phyloP scores from a whole-genome alignment of 108 stramenopile genomes.

The Asterionellopsis glacialis region DNA sequence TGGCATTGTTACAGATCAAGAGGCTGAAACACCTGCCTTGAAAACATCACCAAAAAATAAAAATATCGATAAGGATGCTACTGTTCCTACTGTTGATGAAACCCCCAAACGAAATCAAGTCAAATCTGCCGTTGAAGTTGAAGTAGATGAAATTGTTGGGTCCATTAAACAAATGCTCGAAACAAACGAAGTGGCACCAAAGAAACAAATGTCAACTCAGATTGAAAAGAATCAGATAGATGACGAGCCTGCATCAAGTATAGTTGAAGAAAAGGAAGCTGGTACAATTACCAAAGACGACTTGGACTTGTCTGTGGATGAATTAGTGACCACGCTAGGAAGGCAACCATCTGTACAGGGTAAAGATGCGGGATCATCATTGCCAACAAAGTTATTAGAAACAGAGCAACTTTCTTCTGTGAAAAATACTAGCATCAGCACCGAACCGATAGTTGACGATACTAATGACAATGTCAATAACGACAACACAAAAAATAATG shows the following conservation, averaged over 20 bases:
- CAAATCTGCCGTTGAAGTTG: not conserved
- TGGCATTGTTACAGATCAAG: not conserved
- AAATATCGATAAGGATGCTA: not conserved
- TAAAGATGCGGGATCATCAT: not conserved
- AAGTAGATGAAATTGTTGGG: constrained; percentile 3
- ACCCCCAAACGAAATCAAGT: not conserved
- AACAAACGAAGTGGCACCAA: not conserved
- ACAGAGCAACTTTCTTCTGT: not conserved
- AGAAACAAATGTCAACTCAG: not conserved
- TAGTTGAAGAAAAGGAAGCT: not conserved
- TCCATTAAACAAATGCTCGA: not conserved
- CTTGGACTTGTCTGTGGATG: not conserved
- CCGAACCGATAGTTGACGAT: not conserved
- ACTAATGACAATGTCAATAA: constrained; percentile 1
- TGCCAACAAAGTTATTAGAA: not conserved
- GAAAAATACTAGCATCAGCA: not conserved
- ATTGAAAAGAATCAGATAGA: not conserved
- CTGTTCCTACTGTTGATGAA: not conserved
- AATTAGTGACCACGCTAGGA: not conserved
- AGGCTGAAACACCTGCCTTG: not conserved
- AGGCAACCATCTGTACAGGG: not conserved
- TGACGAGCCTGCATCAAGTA: not conserved
- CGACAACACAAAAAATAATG: not conserved
- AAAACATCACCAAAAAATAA: not conserved
- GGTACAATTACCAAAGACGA: no score